A percentile compares a stretch with the other conserved stretches of the same genome.
phyloP scores from a whole-genome alignment of 2,329 filamentous ascomycete species.

The Penicillium sp. region DNA sequence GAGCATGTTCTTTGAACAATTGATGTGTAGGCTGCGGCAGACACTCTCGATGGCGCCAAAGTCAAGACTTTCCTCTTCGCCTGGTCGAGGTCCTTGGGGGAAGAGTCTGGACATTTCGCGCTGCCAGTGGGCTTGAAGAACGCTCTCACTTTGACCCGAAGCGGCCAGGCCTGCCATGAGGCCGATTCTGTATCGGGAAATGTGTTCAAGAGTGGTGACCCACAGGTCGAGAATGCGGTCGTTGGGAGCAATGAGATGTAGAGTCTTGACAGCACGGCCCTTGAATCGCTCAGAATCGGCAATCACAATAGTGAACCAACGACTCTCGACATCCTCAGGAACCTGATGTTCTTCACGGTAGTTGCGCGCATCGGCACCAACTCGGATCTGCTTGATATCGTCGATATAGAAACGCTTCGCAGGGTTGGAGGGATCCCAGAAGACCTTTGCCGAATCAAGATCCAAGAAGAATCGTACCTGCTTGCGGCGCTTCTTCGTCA shows the following conservation, averaged over 20 bases:
- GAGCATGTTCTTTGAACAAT: slow-evolving; percentile 77
- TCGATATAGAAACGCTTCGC: slow-evolving; percentile 91
- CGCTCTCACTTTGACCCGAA: slow-evolving; percentile 73
- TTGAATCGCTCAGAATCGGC: slow-evolving; percentile 77
- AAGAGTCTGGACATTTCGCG: slow-evolving; percentile 77
- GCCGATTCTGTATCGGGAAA: slow-evolving; percentile 84
- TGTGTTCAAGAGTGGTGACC: slow-evolving; percentile 80
- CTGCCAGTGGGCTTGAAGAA: slow-evolving; percentile 83
- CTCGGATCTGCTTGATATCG: slow-evolving; percentile 88
- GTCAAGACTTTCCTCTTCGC: slow-evolving; percentile 73
- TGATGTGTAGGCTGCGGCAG: slow-evolving; percentile 89
- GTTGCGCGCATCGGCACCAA: slow-evolving; percentile 81
- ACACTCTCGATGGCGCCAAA: slow-evolving; percentile 78
- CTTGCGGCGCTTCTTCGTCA: slow-evolving; percentile 80
- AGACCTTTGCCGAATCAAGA: slow-evolving; percentile 80
- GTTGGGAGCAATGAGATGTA: slow-evolving; percentile 84
- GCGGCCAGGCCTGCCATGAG: slow-evolving; percentile 88
- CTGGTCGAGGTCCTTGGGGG: slow-evolving; percentile 43
- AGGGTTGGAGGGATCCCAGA: slow-evolving; percentile 79
- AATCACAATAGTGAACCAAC: slow-evolving; percentile 92
- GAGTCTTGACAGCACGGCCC: slow-evolving; percentile 70
- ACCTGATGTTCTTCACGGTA: slow-evolving; percentile 84
- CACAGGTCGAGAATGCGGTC: slow-evolving; percentile 74
- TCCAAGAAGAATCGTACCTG: slow-evolving; percentile 79
- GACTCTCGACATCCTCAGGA: slow-evolving; percentile 66